Evolutionary conservation across 805 yeast genomes (phyloP).

Genomic region (Cyberlindnera mycetangii): DNA sequence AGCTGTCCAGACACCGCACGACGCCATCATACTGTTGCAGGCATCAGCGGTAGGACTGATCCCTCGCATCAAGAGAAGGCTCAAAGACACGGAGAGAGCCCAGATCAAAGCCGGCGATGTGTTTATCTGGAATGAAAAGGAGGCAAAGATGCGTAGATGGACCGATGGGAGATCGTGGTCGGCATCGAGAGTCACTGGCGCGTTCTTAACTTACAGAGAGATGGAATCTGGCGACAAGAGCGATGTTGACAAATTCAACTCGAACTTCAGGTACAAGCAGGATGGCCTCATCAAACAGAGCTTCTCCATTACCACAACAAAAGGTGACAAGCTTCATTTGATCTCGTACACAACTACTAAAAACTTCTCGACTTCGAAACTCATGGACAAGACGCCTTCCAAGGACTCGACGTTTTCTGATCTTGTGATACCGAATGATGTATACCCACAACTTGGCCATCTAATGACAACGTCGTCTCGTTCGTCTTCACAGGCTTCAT

Average conservation of each 20-base stretch:
- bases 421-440: conserved; percentile 33
- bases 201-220: conserved; percentile 61
- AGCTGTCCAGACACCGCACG: conserved; percentile 50
- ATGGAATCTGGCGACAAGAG: conserved; percentile 36
- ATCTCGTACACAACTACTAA: conserved; percentile 49
- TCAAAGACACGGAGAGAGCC: conserved; percentile 48
- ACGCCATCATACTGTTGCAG: conserved; percentile 63
- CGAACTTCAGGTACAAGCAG: conserved; percentile 36
- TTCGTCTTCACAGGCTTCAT: conserved; percentile 4
- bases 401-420: conserved; percentile 35
- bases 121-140: conserved; percentile 70
- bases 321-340: conserved; percentile 54
- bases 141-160: conserved; percentile 74
- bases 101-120: conserved; percentile 56
- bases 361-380: conserved; percentile 28
- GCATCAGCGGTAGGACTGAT: conserved; percentile 56
- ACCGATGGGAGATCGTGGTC: conserved; percentile 76
- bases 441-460: conserved; percentile 31
- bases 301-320: conserved; percentile 52
- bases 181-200: conserved; percentile 66
- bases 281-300: conserved; percentile 65
- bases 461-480: conserved; percentile 9
- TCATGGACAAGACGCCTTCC: conserved; percentile 38
- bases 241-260: conserved; percentile 2
- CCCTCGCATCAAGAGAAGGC: conserved; percentile 57